Percentiles rank a stretch among this genome's conserved stretches.
These are phyloP conservation scores for Fusarium nurragi DNA, from an alignment of 2,329 filamentous ascomycete species.

Conservation along the genomic window DNA sequence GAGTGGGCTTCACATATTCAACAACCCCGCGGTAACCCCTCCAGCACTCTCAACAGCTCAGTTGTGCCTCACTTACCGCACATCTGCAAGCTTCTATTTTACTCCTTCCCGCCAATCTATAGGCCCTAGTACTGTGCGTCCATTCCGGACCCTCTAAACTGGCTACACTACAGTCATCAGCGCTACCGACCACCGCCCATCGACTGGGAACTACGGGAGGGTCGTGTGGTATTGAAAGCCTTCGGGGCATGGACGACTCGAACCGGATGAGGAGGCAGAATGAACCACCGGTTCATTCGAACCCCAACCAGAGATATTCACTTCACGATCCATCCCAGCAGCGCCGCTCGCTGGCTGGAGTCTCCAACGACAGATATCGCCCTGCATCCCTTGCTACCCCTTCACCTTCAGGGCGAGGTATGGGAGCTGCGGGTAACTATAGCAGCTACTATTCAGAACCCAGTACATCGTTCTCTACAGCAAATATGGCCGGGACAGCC, in stretches of 20 bases:
- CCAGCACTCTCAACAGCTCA: slow-evolving; percentile 27
- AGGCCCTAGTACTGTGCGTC: slow-evolving; percentile 16
- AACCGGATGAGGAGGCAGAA: slow-evolving; percentile 78
- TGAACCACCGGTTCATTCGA: slow-evolving; percentile 73
- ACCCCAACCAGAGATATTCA: slow-evolving; percentile 64
- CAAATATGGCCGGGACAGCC: slow-evolving; percentile 64
- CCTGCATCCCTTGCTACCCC: slow-evolving; percentile 61
- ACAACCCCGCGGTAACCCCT: slow-evolving; percentile 44
- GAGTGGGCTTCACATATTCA: slow-evolving; percentile 34
- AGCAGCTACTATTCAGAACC: slow-evolving; percentile 68
- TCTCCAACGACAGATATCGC: slow-evolving; percentile 56
- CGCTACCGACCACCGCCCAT: slow-evolving; percentile 68
- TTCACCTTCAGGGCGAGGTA: slow-evolving; percentile 57
- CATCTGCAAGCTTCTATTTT: slow-evolving; percentile 1
- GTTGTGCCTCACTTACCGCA: slow-evolving; percentile 14
- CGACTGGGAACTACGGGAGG: slow-evolving; percentile 69
- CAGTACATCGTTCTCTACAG: slow-evolving; percentile 60
- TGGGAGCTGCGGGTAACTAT: slow-evolving; percentile 67
- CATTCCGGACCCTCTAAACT: slow-evolving; percentile 34
- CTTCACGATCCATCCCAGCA: slow-evolving; percentile 61
- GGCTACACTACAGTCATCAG: slow-evolving; percentile 39
- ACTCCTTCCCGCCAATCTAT: slow-evolving; percentile 9
- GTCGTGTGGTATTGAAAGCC: slow-evolving; percentile 61
- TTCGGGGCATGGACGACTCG: slow-evolving; percentile 81
- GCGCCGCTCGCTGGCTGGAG: slow-evolving; percentile 48